Evolutionary conservation across 2,329 filamentous ascomycete species (phyloP), one percentile per base, ranked within the genome.

Genomic region (Trichoderma afroharzianum): DNA sequence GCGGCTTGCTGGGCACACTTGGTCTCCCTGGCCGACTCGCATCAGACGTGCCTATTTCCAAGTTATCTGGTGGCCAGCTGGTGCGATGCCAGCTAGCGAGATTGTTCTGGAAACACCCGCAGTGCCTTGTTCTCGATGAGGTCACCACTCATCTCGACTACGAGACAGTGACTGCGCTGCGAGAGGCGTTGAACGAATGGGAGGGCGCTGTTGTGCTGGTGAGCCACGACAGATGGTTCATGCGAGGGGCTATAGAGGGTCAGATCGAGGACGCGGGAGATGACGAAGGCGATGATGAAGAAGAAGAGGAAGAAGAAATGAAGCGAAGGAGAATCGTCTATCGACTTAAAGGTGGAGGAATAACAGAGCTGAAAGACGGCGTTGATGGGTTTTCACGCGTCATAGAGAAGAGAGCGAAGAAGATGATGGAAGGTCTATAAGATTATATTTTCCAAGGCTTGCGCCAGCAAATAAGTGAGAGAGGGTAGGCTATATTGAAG

Each of bases 111-210:
- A 83, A 83, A 53, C 84, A 87, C 4, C 92, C 92, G 24, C 92
- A 95, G 74, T 87, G 93, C 71, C 85, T 95, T 3, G 86, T 95
- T 6, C 86, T 95, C 8, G 93, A 95, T 78, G 94, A 94, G 79
- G 91, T 94, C 28, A 96, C 93, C 7, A 95, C 93, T 1, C 94
- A 97, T 83, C 85, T 97, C 53, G 94, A 97, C 78, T 93, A 92
- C 73, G 89, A 96, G 81, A 95, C 92, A 0, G 92, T 95, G 28
- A 87, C 88, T 8, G 92, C 92, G 2, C 81, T 97, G 69, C 86
- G 91, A 1, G 85, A 88, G 28, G 91, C 91, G 2, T 79, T 97
- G 73, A 85, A 86, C 15, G 82, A 82, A 3, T 97, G 92, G 86
- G 87, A 90, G 70, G 93, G 93, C 0, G 93, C 93, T 0, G 86